These are phyloP conservation scores for Trametes sp. DNA, from an alignment of 1,284 basidiomycete species.

Conservation along the genomic window DNA sequence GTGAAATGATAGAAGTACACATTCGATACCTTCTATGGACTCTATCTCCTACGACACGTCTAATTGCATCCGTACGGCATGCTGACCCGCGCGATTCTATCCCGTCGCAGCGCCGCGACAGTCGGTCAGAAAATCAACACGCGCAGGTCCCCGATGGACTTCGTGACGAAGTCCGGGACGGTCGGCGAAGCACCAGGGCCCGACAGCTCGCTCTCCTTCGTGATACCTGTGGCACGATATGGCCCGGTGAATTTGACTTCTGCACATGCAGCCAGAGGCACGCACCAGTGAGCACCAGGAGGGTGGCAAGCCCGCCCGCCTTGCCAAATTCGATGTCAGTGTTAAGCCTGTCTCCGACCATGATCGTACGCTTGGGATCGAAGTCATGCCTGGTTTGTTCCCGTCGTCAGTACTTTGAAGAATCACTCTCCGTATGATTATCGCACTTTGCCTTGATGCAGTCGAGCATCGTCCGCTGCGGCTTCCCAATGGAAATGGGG, in stretches of 20 bases:
- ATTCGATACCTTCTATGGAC: slow-evolving; percentile 5
- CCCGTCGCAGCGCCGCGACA: background rate
- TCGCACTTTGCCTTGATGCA: slow-evolving; percentile 95
- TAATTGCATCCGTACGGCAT: slow-evolving; percentile 7
- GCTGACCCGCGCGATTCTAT: slow-evolving; percentile 18
- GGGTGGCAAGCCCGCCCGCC: slow-evolving; percentile 83
- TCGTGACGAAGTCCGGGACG: slow-evolving; percentile 84
- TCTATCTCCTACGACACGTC: slow-evolving; percentile 18
- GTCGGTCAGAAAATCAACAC: slow-evolving; percentile 29
- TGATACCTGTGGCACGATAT: slow-evolving; percentile 64
- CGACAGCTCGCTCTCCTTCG: slow-evolving; percentile 72
- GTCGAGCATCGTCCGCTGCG: slow-evolving; percentile 91
- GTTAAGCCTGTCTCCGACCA: slow-evolving; percentile 95
- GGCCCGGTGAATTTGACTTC: slow-evolving; percentile 6
- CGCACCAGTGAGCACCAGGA: slow-evolving; percentile 93
- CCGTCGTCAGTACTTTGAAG: no score
- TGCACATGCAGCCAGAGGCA: slow-evolving; percentile 1
- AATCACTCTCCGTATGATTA: no score
- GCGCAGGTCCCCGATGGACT: slow-evolving; percentile 80
- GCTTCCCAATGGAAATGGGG: slow-evolving; percentile 91
- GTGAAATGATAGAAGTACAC: slow-evolving; percentile 3
- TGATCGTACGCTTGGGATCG: slow-evolving; percentile 86
- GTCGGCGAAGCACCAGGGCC: slow-evolving; percentile 75
- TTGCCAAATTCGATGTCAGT: slow-evolving; percentile 96
- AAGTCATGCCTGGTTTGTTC: slow-evolving; percentile 72